Conservation (phyloP, 805 yeast species). For the Dipodascus albidus region DNA sequence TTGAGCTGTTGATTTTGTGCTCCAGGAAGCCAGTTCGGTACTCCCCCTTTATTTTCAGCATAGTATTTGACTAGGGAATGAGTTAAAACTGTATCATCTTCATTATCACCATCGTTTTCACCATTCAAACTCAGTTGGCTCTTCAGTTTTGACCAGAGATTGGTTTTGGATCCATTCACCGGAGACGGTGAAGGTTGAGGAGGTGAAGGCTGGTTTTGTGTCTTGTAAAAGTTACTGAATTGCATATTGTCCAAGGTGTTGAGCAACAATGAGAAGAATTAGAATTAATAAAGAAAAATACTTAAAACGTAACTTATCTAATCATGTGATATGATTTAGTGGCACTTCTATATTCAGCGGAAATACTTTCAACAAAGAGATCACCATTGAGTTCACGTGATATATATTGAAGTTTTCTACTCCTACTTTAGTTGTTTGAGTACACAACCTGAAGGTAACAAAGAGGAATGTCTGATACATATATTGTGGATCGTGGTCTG, state of each 20-base stretch:
- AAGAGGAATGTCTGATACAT: constrained; percentile 3
- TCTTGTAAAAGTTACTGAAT: not conserved
- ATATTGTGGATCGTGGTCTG: constrained; percentile 19
- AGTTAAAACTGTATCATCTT: constrained; percentile 34
- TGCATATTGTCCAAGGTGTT: not conserved
- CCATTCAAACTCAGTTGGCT: constrained; percentile 18
- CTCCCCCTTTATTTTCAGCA: constrained; percentile 15
- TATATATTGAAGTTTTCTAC: too few species aligned
- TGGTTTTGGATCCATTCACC: not conserved
- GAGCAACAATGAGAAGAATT: too few species aligned
- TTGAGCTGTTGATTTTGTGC: not conserved
- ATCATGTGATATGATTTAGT: too few species aligned
- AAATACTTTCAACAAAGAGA: too few species aligned
- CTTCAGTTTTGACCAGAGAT: constrained; percentile 21
- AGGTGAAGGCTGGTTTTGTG: not conserved
- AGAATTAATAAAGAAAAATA: too few species aligned
- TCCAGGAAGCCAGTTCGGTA: constrained; percentile 24
- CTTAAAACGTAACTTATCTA: too few species aligned
- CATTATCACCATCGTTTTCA: constrained; percentile 34
- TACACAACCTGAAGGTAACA: too few species aligned
- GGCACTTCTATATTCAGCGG: too few species aligned
- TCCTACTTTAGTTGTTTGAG: too few species aligned
- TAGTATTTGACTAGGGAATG: constrained; percentile 34
- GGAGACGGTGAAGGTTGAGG: not conserved
- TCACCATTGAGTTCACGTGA: too few species aligned